phyloP scores from a whole-genome alignment of 2,329 filamentous ascomycete genomes.

The Cercospora sp. region DNA sequence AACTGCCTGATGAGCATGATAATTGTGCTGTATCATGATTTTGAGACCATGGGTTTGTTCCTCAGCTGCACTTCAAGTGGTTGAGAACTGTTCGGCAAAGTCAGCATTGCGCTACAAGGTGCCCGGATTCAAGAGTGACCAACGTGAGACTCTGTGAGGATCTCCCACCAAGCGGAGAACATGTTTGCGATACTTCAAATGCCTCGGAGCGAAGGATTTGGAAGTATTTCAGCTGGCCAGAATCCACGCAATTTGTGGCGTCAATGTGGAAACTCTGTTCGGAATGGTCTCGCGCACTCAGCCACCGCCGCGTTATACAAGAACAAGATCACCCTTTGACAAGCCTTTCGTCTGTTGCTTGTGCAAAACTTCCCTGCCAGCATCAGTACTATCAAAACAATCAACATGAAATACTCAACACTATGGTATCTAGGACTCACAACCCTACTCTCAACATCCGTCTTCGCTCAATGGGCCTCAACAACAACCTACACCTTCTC shows the following conservation, averaged over 20 bases:
- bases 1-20: background rate
- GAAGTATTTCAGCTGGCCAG: background rate
- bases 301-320: background rate
- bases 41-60: too few species aligned
- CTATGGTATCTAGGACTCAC: background rate
- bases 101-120: too few species aligned
- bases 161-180: too few species aligned
- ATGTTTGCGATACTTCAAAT: too few species aligned
- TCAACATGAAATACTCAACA: background rate
- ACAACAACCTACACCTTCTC: slow-evolving; percentile 18
- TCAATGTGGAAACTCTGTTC: background rate
- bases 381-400: background rate
- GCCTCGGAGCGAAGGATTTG: background rate
- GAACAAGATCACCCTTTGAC: background rate
- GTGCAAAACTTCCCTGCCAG: background rate
- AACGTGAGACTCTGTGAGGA: too few species aligned
- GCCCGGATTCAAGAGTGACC: too few species aligned
- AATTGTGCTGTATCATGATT: too few species aligned
- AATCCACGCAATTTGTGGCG: background rate
- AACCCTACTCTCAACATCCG: background rate
- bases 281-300: background rate
- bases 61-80: too few species aligned
- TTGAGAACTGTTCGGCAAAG: too few species aligned
- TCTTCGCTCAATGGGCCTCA: slow-evolving; percentile 6
- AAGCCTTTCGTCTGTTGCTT: background rate